Evolutionary conservation across 306 rosid genomes (phyloP).

Genomic region (Macrotyloma uniflorum): DNA sequence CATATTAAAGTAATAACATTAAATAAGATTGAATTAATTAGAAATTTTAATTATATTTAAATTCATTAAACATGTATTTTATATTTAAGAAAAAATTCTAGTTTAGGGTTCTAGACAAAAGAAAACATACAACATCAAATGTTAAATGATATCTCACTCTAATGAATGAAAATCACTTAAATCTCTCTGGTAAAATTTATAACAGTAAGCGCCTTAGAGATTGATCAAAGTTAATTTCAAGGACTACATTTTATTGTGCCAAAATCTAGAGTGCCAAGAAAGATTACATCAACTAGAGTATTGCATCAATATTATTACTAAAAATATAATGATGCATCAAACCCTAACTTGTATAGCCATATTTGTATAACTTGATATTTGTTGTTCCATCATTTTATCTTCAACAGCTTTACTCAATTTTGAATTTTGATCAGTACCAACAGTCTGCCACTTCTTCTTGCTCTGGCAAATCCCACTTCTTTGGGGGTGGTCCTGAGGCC

Average conservation of each 20-base stretch:
- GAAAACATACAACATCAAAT: not conserved
- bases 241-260: constrained; percentile 8
- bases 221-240: not conserved
- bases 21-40: no score
- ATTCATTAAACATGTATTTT: no score
- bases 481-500: constrained; percentile 83
- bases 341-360: not conserved
- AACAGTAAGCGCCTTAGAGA: not conserved
- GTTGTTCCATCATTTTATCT: constrained; percentile 24
- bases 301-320: constrained; percentile 18
- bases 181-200: not conserved
- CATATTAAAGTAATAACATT: no score
- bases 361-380: constrained; percentile 12
- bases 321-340: constrained; percentile 7
- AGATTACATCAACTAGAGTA: constrained; percentile 11
- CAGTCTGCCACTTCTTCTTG: constrained; percentile 78
- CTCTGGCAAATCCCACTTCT: constrained; percentile 51
- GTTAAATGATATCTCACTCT: not conserved
- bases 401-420: constrained; percentile 10
- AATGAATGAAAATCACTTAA: not conserved
- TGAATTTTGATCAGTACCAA: constrained; percentile 73
- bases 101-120: constrained; percentile 17
- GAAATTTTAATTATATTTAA: no score
- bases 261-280: not conserved
- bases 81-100: no score